phyloP scores from a whole-genome alignment of 1,284 basidiomycete genomes.

The Moniliophthora roreri region DNA sequence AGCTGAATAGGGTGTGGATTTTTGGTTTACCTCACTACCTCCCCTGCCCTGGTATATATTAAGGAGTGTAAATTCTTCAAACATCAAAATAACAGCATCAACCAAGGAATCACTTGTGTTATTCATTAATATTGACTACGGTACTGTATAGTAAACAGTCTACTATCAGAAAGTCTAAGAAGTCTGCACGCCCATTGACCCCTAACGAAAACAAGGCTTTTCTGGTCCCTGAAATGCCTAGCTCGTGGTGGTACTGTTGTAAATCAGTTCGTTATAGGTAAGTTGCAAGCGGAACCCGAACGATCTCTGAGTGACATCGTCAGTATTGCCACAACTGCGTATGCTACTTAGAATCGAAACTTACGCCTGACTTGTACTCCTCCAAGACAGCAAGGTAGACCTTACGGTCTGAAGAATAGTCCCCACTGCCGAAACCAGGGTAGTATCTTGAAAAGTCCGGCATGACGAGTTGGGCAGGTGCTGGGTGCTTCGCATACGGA shows the following conservation, averaged over 20 bases:
- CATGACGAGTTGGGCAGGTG: conserved; percentile 43
- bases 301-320: conserved; percentile 8
- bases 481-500: conserved; percentile 39
- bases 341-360: conserved; percentile 10
- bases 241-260: conserved; percentile 15
- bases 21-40: too few species aligned
- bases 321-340: neutral
- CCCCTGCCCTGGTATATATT: too few species aligned
- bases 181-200: too few species aligned
- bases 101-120: too few species aligned
- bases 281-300: conserved; percentile 19
- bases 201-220: too few species aligned
- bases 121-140: too few species aligned
- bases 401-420: conserved; percentile 29
- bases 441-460: conserved; percentile 44
- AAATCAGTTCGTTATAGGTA: conserved; percentile 15
- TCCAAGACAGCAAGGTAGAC: conserved; percentile 44
- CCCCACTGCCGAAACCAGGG: conserved; percentile 41
- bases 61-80: too few species aligned
- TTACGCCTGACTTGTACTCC: conserved; percentile 42
- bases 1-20: neutral
- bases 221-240: too few species aligned
- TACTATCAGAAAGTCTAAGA: too few species aligned
- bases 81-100: too few species aligned
- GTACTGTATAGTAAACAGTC: too few species aligned